phyloP scores from a whole-genome alignment of 257 asterid genomes.

The Eucommia ulmoides region DNA sequence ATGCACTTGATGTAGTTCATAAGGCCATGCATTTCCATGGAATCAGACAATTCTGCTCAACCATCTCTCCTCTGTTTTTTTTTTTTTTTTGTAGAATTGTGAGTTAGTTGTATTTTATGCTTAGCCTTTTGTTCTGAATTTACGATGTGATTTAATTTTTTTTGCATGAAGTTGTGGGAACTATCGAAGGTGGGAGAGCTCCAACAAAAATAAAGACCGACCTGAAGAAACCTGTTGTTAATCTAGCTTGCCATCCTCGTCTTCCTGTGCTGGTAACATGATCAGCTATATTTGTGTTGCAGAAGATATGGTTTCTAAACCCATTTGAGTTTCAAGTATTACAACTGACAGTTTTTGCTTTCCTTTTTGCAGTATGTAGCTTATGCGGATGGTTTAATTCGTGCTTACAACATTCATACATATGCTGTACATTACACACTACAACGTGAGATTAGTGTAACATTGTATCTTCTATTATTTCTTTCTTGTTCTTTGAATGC shows the following conservation, averaged over 20 bases:
- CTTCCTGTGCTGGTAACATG: slow-evolving; percentile 84
- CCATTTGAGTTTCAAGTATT: not conserved
- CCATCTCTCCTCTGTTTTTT: too few relatives aligned
- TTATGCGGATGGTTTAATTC: slow-evolving; percentile 90
- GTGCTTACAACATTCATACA: slow-evolving; percentile 90
- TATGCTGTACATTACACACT: slow-evolving; percentile 92
- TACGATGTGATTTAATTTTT: too few relatives aligned
- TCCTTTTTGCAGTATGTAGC: slow-evolving; percentile 78
- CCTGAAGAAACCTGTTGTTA: slow-evolving; percentile 95
- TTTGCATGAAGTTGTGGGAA: slow-evolving; percentile 74
- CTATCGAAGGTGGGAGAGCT: slow-evolving; percentile 97
- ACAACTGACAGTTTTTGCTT: slow-evolving; percentile 13
- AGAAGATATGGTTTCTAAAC: not conserved
- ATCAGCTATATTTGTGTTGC: not conserved
- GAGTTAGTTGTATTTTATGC: too few relatives aligned
- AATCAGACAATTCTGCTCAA: too few relatives aligned
- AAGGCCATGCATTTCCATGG: too few relatives aligned
- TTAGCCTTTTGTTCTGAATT: too few relatives aligned
- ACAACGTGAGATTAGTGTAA: slow-evolving; percentile 57
- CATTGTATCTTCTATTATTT: too few relatives aligned
- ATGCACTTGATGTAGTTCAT: too few relatives aligned
- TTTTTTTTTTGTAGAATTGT: too few relatives aligned
- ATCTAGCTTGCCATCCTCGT: slow-evolving; percentile 99
- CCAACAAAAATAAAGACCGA: slow-evolving; percentile 98
- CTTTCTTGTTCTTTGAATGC: slow-evolving; percentile 8